Base-by-base conservation (phyloP, 2,329 filamentous ascomycete species). In the Epichloe baconii region DNA sequence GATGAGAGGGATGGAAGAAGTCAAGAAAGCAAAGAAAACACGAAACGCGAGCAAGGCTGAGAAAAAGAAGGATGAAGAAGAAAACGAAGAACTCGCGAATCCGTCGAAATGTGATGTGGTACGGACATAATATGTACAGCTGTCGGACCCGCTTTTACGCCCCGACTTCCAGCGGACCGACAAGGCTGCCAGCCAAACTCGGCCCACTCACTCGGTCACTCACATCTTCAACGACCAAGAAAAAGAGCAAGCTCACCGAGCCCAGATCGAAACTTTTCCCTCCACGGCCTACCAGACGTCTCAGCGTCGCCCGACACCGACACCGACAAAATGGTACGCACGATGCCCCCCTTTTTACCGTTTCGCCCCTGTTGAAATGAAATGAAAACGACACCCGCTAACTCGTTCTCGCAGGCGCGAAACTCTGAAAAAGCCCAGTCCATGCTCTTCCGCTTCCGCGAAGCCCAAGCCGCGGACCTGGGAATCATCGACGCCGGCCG, bases 371-470 rank as follows among this genome's bases (percentile, higher is more conserved):
- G 15, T n/a, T 11, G 23, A 3, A 8, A 26, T 26, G 23, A 26
- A 35, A 11, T 17, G 7, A 8, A 43, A 7, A 43, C 0, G 5
- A 8, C 8, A 21, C 12, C 3, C 2, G 31, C 51, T 52, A 17
- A 52, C 38, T 23, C 15, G 3, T 40, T 40, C 40, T 6, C 5
- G 12, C 40, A 89, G 91, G 90, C 91, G 64, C 91, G 91, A 65
- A 96, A 97, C 70, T 91, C 88, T 44, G 91, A 97, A 78, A 98
- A 97, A 71, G 91, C 93, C 63, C 93, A 98, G 76, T 96, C 90
- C 46, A 98, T 98, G 91, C 91, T 98, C 69, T 98, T 96, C 75
- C 91, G 93, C 77, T 98, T 98, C 77, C 88, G 93, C 68, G 93
- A 95, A 64, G 87, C 91, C 61, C 93, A 97, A 79, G 91, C 91